Evolutionary conservation across 805 yeast species (phyloP), one percentile per base, ranked within the genome.

Genomic region (Barnettozyma wickerhamii): DNA sequence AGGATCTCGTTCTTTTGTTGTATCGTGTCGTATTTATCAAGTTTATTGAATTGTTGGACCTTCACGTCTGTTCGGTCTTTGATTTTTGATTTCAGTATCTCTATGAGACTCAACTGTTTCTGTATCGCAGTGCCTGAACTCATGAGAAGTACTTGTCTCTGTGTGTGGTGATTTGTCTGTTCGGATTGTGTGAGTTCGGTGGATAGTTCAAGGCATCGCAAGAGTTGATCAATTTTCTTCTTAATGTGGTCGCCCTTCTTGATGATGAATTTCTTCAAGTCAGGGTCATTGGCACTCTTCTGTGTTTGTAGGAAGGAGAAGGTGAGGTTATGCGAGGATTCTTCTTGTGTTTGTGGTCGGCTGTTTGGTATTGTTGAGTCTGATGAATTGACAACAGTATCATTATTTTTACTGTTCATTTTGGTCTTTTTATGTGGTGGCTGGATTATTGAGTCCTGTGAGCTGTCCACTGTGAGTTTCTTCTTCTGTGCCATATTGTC

Each of bases 231-330:
- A 4, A 55, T 46, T 31, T 46, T 48, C 10, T 41, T 47, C 14
- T 43, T 41, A 18, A 55, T 51, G 31, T 49, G 52, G 29, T 55
- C 59, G 19, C 50, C 51, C 17, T 49, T 52, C 40, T 48, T 55
- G 6, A 55, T 50, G 4, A 50, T 40, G 1, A 46, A n/a, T 26
- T 38, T 29, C 21, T 10, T 14, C 15, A 39, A 18, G 9, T 13
- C 9, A 5, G 37, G 29, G 19, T 39, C 42, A 9, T 20, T 39
- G 10, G 33, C 24, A 5, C 30, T 39, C 4, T 23, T 17, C n/a
- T 40, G 40, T 6, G 39, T 18, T 14, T 36, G 35, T 9, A 39
- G 19, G 27, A 32, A 40, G 12, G 43, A 31, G 21, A 40, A 40
- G 19, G 19, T 37, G 29, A 10, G 17, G 7, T 13, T 28, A 12